These are phyloP conservation scores for Pleurotus salmoneostramineus DNA, from an alignment of 768 basidiomycete genomes.

Conservation along the genomic window DNA sequence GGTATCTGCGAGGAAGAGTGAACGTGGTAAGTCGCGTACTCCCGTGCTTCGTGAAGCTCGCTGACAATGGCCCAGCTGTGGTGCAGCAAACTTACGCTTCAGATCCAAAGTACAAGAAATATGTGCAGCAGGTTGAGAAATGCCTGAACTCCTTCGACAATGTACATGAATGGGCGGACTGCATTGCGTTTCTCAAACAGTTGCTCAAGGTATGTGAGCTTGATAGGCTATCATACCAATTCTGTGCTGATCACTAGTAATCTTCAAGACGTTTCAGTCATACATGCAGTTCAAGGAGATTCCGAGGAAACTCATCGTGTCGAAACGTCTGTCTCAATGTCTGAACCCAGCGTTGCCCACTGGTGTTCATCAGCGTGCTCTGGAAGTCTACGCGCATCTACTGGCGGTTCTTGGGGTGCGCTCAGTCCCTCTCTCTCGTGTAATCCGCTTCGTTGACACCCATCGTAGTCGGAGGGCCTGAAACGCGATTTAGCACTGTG, in stretches of 20 bases:
- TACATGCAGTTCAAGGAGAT: constrained; percentile 96
- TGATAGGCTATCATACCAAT: background rate
- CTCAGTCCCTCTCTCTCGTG: constrained; percentile 3
- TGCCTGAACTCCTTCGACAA: constrained; percentile 91
- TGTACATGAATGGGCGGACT: constrained; percentile 99
- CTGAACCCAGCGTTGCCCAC: constrained; percentile 96
- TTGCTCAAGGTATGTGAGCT: constrained; percentile 67
- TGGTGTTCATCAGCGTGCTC: constrained; percentile 93
- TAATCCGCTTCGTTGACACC: background rate
- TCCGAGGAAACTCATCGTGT: constrained; percentile 88
- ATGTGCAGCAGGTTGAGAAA: constrained; percentile 87
- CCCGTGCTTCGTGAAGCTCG: background rate
- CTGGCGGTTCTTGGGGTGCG: constrained; percentile 87
- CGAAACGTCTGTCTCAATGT: constrained; percentile 94
- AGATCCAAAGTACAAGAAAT: constrained; percentile 95
- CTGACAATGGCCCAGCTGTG: constrained; percentile 29
- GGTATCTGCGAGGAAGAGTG: constrained; percentile 39
- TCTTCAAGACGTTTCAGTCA: constrained; percentile 78
- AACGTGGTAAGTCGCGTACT: constrained; percentile 40
- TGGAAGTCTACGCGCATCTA: constrained; percentile 94
- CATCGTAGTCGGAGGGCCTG: constrained; percentile 75
- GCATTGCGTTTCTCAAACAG: constrained; percentile 94
- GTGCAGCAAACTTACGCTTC: constrained; percentile 56
- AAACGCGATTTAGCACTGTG: constrained; percentile 84
- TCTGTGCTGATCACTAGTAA: background rate